Evolutionary conservation across 306 rosid genomes (phyloP).

Genomic region (Calophaca sinica): DNA sequence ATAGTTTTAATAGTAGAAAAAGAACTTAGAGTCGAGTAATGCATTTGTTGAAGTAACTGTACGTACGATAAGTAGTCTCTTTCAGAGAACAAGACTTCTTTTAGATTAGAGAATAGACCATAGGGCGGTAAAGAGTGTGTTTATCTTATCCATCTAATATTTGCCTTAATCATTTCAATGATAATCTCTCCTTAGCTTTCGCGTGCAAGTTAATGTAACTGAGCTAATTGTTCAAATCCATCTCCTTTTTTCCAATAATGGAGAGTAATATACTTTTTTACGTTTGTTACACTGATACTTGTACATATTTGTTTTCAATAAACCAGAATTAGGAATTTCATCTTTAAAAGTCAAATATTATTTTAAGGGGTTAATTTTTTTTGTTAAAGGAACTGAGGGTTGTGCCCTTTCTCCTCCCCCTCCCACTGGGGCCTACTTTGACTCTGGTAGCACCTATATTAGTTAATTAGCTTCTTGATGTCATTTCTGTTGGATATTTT

Average conservation of each 20-base stretch:
- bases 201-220: slow-evolving; percentile 40
- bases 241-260: not conserved
- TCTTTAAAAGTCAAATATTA: slow-evolving; percentile 32
- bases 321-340: slow-evolving; percentile 24
- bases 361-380: not conserved
- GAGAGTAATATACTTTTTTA: not conserved
- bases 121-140: slow-evolving; percentile 5
- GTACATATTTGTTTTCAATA: slow-evolving; percentile 5
- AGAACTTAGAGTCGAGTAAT: too few relatives aligned
- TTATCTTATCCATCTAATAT: slow-evolving; percentile 37
- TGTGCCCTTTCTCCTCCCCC: not conserved
- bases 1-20: not conserved
- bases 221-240: not conserved
- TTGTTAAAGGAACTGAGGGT: not conserved
- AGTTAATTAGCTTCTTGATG: slow-evolving; percentile 2
- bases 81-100: not conserved
- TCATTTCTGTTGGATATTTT: too few relatives aligned
- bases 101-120: not conserved
- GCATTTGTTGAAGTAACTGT: too few relatives aligned
- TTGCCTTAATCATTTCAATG: slow-evolving; percentile 1
- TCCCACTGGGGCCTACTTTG: slow-evolving; percentile 2
- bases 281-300: not conserved
- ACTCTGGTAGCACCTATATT: not conserved
- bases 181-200: slow-evolving; percentile 8
- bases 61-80: too few relatives aligned